These are phyloP conservation scores for Leucocoprinus sp. DNA, from an alignment of 768 basidiomycete species.

Conservation along the genomic window DNA sequence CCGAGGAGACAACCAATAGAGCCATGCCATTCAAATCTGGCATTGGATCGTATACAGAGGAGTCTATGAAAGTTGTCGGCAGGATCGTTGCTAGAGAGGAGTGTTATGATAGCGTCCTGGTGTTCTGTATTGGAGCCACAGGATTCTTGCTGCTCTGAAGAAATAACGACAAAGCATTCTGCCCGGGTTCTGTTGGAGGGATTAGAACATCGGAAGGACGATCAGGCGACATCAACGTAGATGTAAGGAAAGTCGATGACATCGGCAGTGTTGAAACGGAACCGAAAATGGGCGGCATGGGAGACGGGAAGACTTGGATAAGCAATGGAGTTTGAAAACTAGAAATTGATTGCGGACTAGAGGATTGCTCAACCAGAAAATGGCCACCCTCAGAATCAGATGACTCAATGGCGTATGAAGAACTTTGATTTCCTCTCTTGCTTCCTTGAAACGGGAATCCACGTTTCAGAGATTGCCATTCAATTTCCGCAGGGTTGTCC, in stretches of 20 bases:
- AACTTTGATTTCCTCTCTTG: no score
- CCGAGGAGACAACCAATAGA: not conserved
- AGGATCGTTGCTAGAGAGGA: slow-evolving; percentile 30
- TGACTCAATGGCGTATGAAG: no score
- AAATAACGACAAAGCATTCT: slow-evolving; percentile 39
- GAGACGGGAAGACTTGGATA: no score
- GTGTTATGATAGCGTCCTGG: slow-evolving; percentile 41
- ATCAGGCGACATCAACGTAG: slow-evolving; percentile 57
- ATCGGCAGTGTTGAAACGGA: slow-evolving; percentile 42
- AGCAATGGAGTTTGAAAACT: no score
- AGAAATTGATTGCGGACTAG: no score
- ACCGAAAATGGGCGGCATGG: slow-evolving; percentile 65
- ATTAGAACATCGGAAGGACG: slow-evolving; percentile 47
- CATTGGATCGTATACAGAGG: slow-evolving; percentile 52
- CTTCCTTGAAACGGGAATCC: no score
- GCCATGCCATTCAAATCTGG: not conserved
- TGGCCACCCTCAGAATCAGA: no score
- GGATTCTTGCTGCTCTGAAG: slow-evolving; percentile 13
- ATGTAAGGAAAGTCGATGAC: slow-evolving; percentile 39
- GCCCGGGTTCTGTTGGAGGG: slow-evolving; percentile 43
- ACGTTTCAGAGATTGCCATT: no score
- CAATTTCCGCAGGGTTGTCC: no score
- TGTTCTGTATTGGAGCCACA: slow-evolving; percentile 5
- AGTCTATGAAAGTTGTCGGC: slow-evolving; percentile 40
- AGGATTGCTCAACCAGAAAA: no score